Evolutionary conservation across 2,329 filamentous ascomycete genomes (phyloP), one percentile per base, ranked within the genome.

Genomic region (Fusarium solani-melongenae): DNA sequence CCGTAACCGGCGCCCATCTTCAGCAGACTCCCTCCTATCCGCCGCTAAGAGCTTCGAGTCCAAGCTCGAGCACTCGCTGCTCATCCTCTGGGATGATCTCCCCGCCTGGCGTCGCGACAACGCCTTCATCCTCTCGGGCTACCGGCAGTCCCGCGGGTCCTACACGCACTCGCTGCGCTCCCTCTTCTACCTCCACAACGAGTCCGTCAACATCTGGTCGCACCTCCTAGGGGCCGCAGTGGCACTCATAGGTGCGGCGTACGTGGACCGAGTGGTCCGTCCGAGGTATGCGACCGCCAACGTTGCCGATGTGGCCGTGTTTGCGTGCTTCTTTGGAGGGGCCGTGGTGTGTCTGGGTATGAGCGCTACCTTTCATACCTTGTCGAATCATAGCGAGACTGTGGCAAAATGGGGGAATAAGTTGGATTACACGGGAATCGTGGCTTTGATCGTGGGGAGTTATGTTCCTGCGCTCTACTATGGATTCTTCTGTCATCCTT

Each of bases 391-490:
- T 82, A 96, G 93, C 20, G 89, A 91, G 39, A 83, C 84, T 2
- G 94, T 98, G 15, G 91, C 93, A 3, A 92, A 90, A 70, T 93
- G 94, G 86, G 95, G 95, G 12, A 98, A 98, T 81, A 94, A 97
- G 82, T 85, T 98, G 65, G 96, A 99, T 81, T 98, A 99, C 81
- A 90, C 96, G 6, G 96, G 96, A 8, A 99, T 99, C 76, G 94
- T 98, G 33, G 90, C 92, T 57, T 85, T 99, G 75, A 98, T 98
- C 67, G 93, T 96, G 75, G 96, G 96, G 8, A 96, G 93, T 80
- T 98, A 96, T 79, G 90, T 98, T 53, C 95, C 96, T 3, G 93
- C 93, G 58, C 83, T 99, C 67, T 96, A 94, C 82, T 98, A 97
- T 82, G 95, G 92, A 5, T 94, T 97, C 81, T 94, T 90, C 77